Base-by-base conservation (phyloP, 176 grass and related monocot species). In the Canna indica region DNA sequence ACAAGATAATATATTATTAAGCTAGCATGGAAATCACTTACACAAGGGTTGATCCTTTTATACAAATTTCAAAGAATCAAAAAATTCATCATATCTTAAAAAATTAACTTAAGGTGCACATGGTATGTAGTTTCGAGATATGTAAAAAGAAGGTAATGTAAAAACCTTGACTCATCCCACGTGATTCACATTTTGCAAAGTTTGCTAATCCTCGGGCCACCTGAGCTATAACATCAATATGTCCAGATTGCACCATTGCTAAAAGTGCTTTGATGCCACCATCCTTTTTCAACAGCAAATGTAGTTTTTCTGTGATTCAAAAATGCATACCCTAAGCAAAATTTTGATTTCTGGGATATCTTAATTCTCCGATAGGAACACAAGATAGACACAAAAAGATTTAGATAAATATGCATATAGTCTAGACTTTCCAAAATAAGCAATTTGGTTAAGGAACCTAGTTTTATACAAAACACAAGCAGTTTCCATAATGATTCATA, bases 141-240 rank as follows among this genome's bases (percentile, higher is more conserved):
- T 30, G 35, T 27, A 26, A 33, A 0, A 7, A 57, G 67, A 6
- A 31, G 25, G 65, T 5, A 82, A 45, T 14, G 34, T 57, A 36
- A 75, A 62, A 56, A 97, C 93, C 93, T 83, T 96, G 88, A 72
- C 74, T 86, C 59, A 83, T 87, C 74, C 82, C 79, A 66, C 88
- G 86, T 59, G 93, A 97, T 97, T 97, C 93, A 85, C 84, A 92
- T 83, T 97, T 97, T 75, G 88, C 93, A 75, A 90, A 92, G 72
- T 97, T 97, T 50, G 93, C 83, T n/a, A 97, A 83, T 69, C 93
- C 93, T 75, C 93, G 78, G 79, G 93, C 88, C 75, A 97, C 84
- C 74, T 97, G 93, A 70, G 93, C 84, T 83, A 90, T 83, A 12
- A 97, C 93, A 74, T 97, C 93, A 35, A 26, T 76, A 66, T 97